Base-by-base conservation (phyloP, 2,329 filamentous ascomycete genomes). In the Exophiala alcalophila region DNA sequence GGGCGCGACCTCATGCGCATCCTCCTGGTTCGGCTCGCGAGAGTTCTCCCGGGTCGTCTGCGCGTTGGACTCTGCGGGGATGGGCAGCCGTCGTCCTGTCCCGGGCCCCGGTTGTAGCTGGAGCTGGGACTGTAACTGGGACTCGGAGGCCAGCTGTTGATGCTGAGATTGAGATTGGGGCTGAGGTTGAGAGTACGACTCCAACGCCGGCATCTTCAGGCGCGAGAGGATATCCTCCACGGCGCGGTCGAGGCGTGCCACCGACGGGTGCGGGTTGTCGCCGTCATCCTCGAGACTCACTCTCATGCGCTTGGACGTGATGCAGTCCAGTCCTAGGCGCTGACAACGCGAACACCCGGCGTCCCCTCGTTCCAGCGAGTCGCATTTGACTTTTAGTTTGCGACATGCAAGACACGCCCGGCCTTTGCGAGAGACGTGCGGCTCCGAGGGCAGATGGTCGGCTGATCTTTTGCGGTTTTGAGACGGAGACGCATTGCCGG, bases 1-100 rank as follows among this genome's bases (percentile, higher is more conserved):
- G 11, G 69, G 66, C 2, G 74, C 70, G 23, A 71, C 58, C 21
- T 65, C 65, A 20, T 63, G 57, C 42, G 65, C 62, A 18, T 51
- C 41, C 27, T 44, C 54, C 12, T 38, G 20, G 26, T 45, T 42
- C n/a, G 54, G 54, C 19, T 56, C 52, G 23, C 50, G 40, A 1
- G 54, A 56, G 29, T 52, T 54, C 27, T 56, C 54, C 5, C 54
- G 44, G 5, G 52, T 56, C 1, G 54, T 55, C 27, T 50, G 53
- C 21, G 47, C 40, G n/a, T 47, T 46, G 25, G 48, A 45, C 21
- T 44, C 32, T 6, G 29, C 25, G 19, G 23, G 39, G 11, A 24
- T 36, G 9, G 29, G 37, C 15, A 23, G 20, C 4, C n/a, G n/a
- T n/a, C n/a, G n/a, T n/a, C n/a, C n/a, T n/a, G n/a, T n/a, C n/a